Evolutionary conservation across 768 basidiomycete species (phyloP).

Genomic region (Leccinum uliginosum): DNA sequence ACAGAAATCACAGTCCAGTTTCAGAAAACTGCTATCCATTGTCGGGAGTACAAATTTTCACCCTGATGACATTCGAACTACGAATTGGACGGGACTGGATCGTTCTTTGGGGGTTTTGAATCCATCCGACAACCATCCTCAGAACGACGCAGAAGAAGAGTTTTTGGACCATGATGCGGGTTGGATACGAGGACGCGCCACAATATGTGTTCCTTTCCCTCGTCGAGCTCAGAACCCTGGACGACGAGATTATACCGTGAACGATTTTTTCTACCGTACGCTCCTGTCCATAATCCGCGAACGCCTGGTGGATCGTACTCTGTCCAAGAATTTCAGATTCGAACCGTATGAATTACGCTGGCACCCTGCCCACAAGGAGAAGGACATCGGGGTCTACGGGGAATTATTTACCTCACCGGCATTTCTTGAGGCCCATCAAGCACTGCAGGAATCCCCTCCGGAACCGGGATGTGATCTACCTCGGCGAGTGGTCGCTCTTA

Average conservation of each 20-base stretch:
- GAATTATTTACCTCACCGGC: too few species aligned
- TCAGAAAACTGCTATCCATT: background rate
- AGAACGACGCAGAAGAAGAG: background rate
- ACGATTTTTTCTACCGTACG: background rate
- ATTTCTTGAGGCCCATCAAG: too few species aligned
- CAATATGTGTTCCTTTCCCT: too few species aligned
- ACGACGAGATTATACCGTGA: background rate
- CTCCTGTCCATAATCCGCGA: background rate
- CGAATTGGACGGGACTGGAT: background rate
- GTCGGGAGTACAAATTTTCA: background rate
- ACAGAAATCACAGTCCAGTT: background rate
- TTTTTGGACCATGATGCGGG: too few species aligned
- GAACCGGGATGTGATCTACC: too few species aligned
- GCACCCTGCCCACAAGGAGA: background rate
- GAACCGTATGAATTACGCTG: background rate
- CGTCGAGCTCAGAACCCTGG: too few species aligned
- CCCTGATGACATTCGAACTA: background rate
- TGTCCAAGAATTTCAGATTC: background rate
- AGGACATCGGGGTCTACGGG: background rate
- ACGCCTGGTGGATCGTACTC: background rate
- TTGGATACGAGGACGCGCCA: too few species aligned
- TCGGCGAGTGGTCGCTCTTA: too few species aligned
- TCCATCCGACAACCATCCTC: background rate
- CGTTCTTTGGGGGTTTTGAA: background rate
- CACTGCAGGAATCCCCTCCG: too few species aligned